Percentiles rank a stretch among this genome's conserved stretches.
phyloP scores from a whole-genome alignment of 2,329 filamentous ascomycete species.

The Aschersonia sp. region DNA sequence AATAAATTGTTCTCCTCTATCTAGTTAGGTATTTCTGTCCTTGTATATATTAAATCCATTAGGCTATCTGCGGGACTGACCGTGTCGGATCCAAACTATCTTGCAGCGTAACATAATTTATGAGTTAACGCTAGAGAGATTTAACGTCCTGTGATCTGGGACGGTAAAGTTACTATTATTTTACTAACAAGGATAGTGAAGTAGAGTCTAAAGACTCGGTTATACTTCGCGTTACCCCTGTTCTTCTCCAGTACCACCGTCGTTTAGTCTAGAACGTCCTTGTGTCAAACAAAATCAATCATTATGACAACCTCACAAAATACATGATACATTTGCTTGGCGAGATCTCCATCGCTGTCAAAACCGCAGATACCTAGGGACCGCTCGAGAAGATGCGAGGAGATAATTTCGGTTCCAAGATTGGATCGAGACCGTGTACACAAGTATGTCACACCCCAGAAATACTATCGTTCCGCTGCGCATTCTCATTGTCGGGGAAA shows the following conservation, averaged over 20 bases:
- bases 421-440: slow-evolving; percentile 21
- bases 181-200: slow-evolving; percentile 12
- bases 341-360: background rate
- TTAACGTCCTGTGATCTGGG: slow-evolving; percentile 10
- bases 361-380: background rate
- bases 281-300: slow-evolving; percentile 2
- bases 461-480: slow-evolving; percentile 14
- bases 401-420: slow-evolving; percentile 14
- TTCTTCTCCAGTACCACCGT: slow-evolving; percentile 21
- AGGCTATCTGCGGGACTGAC: too few relatives aligned
- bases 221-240: slow-evolving; percentile 18
- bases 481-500: slow-evolving; percentile 14
- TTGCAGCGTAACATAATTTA: slow-evolving; percentile 5
- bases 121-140: slow-evolving; percentile 19
- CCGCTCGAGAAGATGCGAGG: background rate
- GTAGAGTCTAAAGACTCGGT: slow-evolving; percentile 12
- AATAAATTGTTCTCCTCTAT: too few relatives aligned
- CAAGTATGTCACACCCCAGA: slow-evolving; percentile 20
- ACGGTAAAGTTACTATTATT: slow-evolving; percentile 13
- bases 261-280: slow-evolving; percentile 15
- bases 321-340: slow-evolving; percentile 1
- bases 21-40: too few relatives aligned
- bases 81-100: too few relatives aligned
- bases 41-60: too few relatives aligned
- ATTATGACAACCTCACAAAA: slow-evolving; percentile 9